Evolutionary conservation across 306 rosid species (phyloP), one percentile per base, ranked within the genome.

Genomic region (Carpinus viminea): DNA sequence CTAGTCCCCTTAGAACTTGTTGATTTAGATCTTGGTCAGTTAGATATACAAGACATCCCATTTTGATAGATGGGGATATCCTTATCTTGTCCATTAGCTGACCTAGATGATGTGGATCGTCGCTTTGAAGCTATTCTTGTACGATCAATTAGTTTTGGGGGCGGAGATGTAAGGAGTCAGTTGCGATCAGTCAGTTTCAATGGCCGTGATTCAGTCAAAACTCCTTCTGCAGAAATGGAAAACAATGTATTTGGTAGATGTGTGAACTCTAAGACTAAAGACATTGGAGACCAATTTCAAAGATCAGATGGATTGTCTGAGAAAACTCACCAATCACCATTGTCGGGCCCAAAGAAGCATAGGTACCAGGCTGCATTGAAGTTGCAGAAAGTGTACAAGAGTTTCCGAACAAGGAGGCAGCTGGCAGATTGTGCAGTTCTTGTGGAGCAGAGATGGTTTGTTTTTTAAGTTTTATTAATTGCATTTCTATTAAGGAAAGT

Each of bases 361-460:
- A 80, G 87, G 82, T 72, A 85, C 77, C 80, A 12, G 65, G 97
- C 98, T 70, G 98, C 98, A 61, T 71, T 93, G 57, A 92, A 51
- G 82, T 82, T 93, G 84, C 97, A 93, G 87, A 93, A 93, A 84
- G 97, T 91, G 76, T 93, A 93, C 89, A 93, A 90, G 80, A 93
- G 98, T 83, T 93, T 93, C 66, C 83, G 97, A 73, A 92, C 93
- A n/a, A 86, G 97, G 74, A 87, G 98, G 71, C 88, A 78, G 78
- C 89, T 94, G 4, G 96, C 96, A 56, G 97, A 94, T 83, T 94
- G 98, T 85, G 94, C 96, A 43, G 93, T 94, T 75, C 89, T 92
- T 76, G 97, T 87, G 54, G 97, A 92, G 83, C 97, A 92, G 77
- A 92, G 96, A 89, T 94, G 98, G 98, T 89, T 77, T 69, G 86